Percentiles rank a stretch among this genome's conserved stretches.
phyloP scores from a whole-genome alignment of 2,329 filamentous ascomycete species.

The Parascedosporium putredinis region DNA sequence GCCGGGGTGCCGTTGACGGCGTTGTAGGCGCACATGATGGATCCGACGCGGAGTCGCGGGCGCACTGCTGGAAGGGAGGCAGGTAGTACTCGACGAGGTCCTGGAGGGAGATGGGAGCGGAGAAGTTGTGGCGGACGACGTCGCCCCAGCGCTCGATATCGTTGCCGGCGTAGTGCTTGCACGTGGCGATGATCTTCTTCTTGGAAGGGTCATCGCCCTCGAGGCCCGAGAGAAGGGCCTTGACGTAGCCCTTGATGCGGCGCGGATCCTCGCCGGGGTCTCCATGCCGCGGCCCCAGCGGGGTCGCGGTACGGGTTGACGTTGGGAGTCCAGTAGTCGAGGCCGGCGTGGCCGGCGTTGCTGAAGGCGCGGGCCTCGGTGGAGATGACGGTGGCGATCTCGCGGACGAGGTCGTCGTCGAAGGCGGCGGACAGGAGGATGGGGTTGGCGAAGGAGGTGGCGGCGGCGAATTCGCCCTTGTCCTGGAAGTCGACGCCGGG shows the following conservation, averaged over 20 bases:
- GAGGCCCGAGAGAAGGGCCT: conserved; percentile 41
- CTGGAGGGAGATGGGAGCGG: conserved; percentile 46
- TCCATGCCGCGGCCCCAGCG: conserved; percentile 53
- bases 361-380: conserved; percentile 57
- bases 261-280: conserved; percentile 49
- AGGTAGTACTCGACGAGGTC: conserved; percentile 60
- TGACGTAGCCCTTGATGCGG: conserved; percentile 38
- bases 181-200: conserved; percentile 39
- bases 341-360: conserved; percentile 43
- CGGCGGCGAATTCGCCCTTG: conserved; percentile 44
- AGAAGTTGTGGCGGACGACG: conserved; percentile 38
- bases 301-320: conserved; percentile 57
- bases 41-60: conserved; percentile 45
- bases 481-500: conserved; percentile 35
- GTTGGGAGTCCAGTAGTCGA: conserved; percentile 57
- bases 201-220: conserved; percentile 24
- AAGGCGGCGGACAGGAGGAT: conserved; percentile 53
- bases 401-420: conserved; percentile 48
- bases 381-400: conserved; percentile 42
- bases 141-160: conserved; percentile 39
- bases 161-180: conserved; percentile 50
- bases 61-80: conserved; percentile 54
- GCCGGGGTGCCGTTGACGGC: conserved; percentile 55
- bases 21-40: conserved; percentile 55
- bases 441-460: conserved; percentile 56